Percentiles rank a stretch among this genome's conserved stretches.
Conservation (phyloP, 768 basidiomycete species). For the Boletus coccyginus region DNA sequence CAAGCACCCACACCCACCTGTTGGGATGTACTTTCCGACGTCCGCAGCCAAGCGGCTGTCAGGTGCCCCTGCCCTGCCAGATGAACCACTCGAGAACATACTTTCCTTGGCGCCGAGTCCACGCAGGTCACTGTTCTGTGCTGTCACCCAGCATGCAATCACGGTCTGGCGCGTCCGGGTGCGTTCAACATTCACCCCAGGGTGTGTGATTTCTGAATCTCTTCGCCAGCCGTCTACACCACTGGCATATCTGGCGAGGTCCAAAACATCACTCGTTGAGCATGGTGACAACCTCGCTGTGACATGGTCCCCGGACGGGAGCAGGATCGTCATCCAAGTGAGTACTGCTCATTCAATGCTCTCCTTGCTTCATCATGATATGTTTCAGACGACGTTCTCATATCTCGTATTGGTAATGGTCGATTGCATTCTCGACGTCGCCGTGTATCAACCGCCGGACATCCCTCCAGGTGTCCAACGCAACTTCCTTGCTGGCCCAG, state of each 20-base stretch:
- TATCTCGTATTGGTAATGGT: constrained; percentile 75
- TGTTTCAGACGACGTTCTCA: constrained; percentile 69
- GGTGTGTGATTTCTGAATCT: background rate
- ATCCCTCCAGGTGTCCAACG: constrained; percentile 49
- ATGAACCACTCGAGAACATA: constrained; percentile 55
- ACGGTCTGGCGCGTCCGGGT: constrained; percentile 83
- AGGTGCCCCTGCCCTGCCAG: constrained; percentile 65
- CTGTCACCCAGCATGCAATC: constrained; percentile 67
- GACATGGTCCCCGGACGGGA: constrained; percentile 83
- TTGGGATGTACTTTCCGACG: constrained; percentile 81
- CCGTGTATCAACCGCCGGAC: constrained; percentile 55
- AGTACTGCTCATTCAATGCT: constrained; percentile 21
- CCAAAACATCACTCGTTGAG: constrained; percentile 69
- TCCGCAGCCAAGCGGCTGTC: constrained; percentile 73
- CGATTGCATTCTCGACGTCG: constrained; percentile 52
- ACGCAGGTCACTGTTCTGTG: constrained; percentile 74
- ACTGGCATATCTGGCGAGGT: constrained; percentile 71
- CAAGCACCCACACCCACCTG: background rate
- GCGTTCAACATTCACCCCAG: constrained; percentile 27
- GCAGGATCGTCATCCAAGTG: constrained; percentile 77
- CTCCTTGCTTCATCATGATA: background rate
- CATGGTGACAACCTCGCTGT: constrained; percentile 79
- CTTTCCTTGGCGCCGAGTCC: constrained; percentile 62
- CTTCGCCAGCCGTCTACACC: constrained; percentile 61
- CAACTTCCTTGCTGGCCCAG: constrained; percentile 74